phyloP scores from a whole-genome alignment of 495 filamentous ascomycete species.

The Penicillium desertorum region DNA sequence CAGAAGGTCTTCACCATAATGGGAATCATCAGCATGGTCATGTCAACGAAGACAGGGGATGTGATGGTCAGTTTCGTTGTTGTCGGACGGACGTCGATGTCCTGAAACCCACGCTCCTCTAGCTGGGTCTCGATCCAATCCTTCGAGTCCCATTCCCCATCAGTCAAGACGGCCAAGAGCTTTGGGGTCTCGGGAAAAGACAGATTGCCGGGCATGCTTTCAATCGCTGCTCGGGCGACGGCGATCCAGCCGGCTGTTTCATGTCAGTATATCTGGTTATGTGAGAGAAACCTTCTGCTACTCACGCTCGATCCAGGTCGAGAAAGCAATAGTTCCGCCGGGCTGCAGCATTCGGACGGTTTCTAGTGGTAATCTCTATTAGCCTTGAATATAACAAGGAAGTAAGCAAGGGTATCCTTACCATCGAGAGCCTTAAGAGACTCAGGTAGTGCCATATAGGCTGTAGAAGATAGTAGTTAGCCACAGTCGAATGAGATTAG shows the following conservation, averaged over 20 bases:
- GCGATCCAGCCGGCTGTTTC: conserved; percentile 32
- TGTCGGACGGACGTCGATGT: conserved; percentile 30
- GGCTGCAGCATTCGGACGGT: conserved; percentile 38
- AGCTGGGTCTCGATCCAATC: conserved; percentile 34
- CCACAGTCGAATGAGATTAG: neutral
- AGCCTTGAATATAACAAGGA: neutral
- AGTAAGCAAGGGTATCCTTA: conserved; percentile 11
- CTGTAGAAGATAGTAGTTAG: conserved; percentile 18
- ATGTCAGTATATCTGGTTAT: conserved; percentile 7
- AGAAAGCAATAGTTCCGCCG: conserved; percentile 35
- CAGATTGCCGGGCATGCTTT: conserved; percentile 29
- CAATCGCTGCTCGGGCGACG: conserved; percentile 28
- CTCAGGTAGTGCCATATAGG: conserved; percentile 29
- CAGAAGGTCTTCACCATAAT: conserved; percentile 31
- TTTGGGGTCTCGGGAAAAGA: conserved; percentile 31
- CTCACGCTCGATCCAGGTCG: conserved; percentile 40
- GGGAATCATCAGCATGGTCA: conserved; percentile 32
- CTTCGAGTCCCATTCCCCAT: conserved; percentile 35
- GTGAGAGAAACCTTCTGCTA: neutral
- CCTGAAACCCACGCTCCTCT: conserved; percentile 30
- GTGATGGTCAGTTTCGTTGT: conserved; percentile 20
- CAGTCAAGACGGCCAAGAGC: conserved; percentile 22
- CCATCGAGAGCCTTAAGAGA: conserved; percentile 33
- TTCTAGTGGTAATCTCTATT: conserved; percentile 24
- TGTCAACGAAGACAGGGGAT: conserved; percentile 31